Conservation (phyloP, 768 basidiomycete genomes). For the Exsudoporus frostii region DNA sequence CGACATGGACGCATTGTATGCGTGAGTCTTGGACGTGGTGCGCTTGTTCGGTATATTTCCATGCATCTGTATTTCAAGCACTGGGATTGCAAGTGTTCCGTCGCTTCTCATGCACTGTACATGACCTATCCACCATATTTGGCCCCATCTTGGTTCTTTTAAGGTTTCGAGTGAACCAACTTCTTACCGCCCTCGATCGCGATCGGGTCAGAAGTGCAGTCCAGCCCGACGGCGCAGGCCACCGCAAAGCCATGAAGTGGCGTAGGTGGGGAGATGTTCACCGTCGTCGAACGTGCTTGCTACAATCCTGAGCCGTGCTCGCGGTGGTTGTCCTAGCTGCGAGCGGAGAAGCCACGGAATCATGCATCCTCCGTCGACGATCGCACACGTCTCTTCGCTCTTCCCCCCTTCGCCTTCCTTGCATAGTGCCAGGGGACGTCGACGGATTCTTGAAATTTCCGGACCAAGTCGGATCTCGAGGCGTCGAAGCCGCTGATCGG, state of each 20-base stretch:
- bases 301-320: too few species aligned
- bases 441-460: conserved; percentile 17
- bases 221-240: neutral
- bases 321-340: too few species aligned
- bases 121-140: neutral
- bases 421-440: neutral
- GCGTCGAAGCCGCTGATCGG: conserved; percentile 21
- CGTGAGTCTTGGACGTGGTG: conserved; percentile 1
- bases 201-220: conserved; percentile 16
- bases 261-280: neutral
- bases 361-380: neutral
- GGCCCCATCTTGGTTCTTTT: neutral
- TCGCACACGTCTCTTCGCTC: conserved; percentile 3
- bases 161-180: neutral
- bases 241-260: neutral
- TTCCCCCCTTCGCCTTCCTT: conserved; percentile 3
- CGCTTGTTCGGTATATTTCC: neutral
- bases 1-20: conserved; percentile 20
- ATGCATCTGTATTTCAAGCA: neutral
- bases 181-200: conserved; percentile 15
- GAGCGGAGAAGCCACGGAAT: neutral
- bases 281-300: neutral
- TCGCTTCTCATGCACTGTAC: neutral
- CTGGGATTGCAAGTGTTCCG: neutral
- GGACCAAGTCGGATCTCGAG: conserved; percentile 17